Conservation (phyloP, 2,329 filamentous ascomycete genomes). For the Ceratocystiopsis brevicomis region DNA sequence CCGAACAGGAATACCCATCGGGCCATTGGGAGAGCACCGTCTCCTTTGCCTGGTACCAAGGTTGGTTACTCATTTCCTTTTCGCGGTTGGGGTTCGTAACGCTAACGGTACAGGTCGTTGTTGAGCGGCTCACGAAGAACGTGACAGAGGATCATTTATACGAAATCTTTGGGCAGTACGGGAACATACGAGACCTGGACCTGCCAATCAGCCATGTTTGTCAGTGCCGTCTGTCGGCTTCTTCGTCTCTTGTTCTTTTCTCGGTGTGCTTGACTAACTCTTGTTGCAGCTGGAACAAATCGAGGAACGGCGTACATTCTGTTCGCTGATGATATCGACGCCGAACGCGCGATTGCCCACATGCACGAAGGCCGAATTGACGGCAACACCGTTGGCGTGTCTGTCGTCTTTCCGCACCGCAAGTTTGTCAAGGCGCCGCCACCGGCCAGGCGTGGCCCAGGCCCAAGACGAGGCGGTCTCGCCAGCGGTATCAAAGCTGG, state of each 20-base stretch:
- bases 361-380: slow-evolving; percentile 98
- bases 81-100: too few relatives aligned
- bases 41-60: too few relatives aligned
- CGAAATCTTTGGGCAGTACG: slow-evolving; percentile 85
- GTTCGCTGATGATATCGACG: slow-evolving; percentile 56
- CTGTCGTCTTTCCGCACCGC: slow-evolving; percentile 67
- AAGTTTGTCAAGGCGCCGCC: slow-evolving; percentile 70
- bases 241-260: neutral
- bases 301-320: slow-evolving; percentile 87
- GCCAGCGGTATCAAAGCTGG: slow-evolving; percentile 5
- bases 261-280: neutral
- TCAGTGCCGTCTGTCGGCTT: slow-evolving; percentile 25
- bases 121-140: slow-evolving; percentile 91
- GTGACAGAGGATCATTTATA: slow-evolving; percentile 72
- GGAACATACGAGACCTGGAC: slow-evolving; percentile 69
- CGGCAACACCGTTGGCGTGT: slow-evolving; percentile 65
- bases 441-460: slow-evolving; percentile 41
- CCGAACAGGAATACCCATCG: too few relatives aligned
- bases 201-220: slow-evolving; percentile 76
- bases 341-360: slow-evolving; percentile 75
- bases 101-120: slow-evolving; percentile 49
- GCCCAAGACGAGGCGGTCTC: slow-evolving; percentile 37
- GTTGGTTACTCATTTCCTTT: too few relatives aligned
- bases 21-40: too few relatives aligned
- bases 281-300: slow-evolving; percentile 44